A percentile compares a stretch with the other conserved stretches of the same genome.
Conservation (phyloP, 2,329 filamentous ascomycete species). For the Aureobasidium mangrovei region DNA sequence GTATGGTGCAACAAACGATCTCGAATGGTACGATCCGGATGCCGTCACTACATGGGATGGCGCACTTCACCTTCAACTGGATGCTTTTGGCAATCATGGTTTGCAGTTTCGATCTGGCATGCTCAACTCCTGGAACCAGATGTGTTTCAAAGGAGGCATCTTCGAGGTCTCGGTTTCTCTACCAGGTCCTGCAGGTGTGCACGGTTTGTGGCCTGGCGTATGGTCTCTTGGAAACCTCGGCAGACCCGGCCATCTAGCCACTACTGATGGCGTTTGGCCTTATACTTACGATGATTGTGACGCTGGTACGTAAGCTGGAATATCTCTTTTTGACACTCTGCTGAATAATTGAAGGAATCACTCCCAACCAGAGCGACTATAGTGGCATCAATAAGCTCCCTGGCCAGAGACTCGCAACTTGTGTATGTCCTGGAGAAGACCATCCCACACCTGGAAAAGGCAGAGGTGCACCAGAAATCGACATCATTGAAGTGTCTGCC, state of each 20-base stretch:
- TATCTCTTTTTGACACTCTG: too few species aligned
- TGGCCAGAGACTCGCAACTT: conserved; percentile 38
- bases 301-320: conserved; percentile 11
- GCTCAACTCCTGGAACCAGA: conserved; percentile 46
- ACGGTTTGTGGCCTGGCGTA: conserved; percentile 45
- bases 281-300: conserved; percentile 47
- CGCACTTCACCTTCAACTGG: conserved; percentile 38
- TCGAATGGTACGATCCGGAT: conserved; percentile 46
- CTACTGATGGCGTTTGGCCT: conserved; percentile 47
- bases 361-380: conserved; percentile 38
- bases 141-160: conserved; percentile 48
- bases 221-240: conserved; percentile 50
- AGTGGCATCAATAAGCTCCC: conserved; percentile 37
- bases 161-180: conserved; percentile 46
- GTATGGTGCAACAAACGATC: conserved; percentile 45
- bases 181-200: conserved; percentile 41
- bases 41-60: conserved; percentile 43
- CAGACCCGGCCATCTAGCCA: conserved; percentile 43
- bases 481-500: conserved; percentile 39
- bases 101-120: conserved; percentile 43
- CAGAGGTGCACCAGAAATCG: conserved; percentile 41
- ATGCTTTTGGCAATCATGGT: conserved; percentile 38
- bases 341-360: conserved; percentile 30
- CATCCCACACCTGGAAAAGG: conserved; percentile 40
- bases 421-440: conserved; percentile 37